Evolutionary conservation across 495 filamentous ascomycete species (phyloP).

Genomic region (Saxophila tyrrhenica): DNA sequence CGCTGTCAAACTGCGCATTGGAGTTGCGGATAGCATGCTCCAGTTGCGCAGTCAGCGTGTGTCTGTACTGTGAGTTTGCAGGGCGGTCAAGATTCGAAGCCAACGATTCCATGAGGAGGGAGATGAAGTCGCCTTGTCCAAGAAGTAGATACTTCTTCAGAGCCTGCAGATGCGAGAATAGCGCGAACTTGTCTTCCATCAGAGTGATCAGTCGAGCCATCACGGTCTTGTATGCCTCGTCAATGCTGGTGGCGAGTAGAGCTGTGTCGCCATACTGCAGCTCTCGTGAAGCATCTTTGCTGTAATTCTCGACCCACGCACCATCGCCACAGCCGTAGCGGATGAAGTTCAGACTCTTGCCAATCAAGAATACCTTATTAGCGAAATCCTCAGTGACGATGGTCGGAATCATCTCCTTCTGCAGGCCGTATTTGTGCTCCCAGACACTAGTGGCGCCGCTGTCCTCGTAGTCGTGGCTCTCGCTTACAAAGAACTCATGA

Average conservation of each 20-base stretch:
- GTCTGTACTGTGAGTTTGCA: constrained; percentile 87
- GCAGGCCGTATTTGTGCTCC: constrained; percentile 93
- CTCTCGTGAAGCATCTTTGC: constrained; percentile 86
- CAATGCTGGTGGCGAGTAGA: constrained; percentile 80
- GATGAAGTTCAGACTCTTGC: constrained; percentile 97
- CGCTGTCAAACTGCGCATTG: constrained; percentile 89
- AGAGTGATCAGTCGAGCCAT: constrained; percentile 92
- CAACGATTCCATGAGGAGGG: constrained; percentile 91
- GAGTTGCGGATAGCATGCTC: constrained; percentile 96
- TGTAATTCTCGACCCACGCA: constrained; percentile 91
- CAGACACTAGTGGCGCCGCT: constrained; percentile 75
- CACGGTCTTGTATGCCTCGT: constrained; percentile 92
- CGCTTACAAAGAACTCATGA: constrained; percentile 87
- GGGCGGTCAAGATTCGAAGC: constrained; percentile 86
- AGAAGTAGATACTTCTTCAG: constrained; percentile 91
- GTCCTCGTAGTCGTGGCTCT: constrained; percentile 46
- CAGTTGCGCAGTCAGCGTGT: constrained; percentile 90
- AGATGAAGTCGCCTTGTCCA: constrained; percentile 95
- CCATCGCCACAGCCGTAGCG: constrained; percentile 87
- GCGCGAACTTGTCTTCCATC: constrained; percentile 85
- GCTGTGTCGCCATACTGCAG: constrained; percentile 90
- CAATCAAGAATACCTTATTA: constrained; percentile 90
- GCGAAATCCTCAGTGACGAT: constrained; percentile 90
- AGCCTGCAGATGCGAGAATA: constrained; percentile 84
- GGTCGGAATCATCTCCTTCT: constrained; percentile 74